Evolutionary conservation across 164 flowering plant species (phyloP), one percentile per base, ranked within the genome.

Genomic region (Vitis riparia): DNA sequence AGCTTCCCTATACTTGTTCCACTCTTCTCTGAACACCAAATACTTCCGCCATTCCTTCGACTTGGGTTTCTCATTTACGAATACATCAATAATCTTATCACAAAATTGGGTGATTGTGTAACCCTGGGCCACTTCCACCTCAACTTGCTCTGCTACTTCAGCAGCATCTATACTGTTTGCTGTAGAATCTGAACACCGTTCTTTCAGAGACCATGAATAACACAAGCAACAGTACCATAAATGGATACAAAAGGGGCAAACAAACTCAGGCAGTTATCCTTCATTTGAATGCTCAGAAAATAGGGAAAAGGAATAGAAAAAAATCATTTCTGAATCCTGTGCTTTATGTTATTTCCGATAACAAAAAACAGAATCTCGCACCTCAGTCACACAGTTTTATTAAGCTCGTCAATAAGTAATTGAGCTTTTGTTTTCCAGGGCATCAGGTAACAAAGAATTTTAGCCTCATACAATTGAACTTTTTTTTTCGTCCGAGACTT

Each of bases 11-110:
- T 94, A 92, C 74, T 86, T 92, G 15, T 78, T 85, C 97, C 98
- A 94, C 66, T 94, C 98, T 49, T 94, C 92, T 71, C 97, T 84
- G 65, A 89, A 87, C 66, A 87, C 83, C 86, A 94, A 76, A 49
- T 86, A 86, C 83, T 83, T 91, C 63, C 81, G 89, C 98, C 97
- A 94, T 30, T 94, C 94, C 73, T 82, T 92, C 2, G 86, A 59
- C 76, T 74, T 86, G 47, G 95, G 80, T 71, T 92, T 94, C 91
- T 92, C 97, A 73, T 80, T 86, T 80, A 91, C 17, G 71, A 94
- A 89, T 51, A 92, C 47, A 70, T 92, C 95, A 70, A 94, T 89
- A 27, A 92, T 84, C 82, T 91, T 91, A 76, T 94, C 97, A 72
- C 93, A 91, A 56, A 94, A 91, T 61, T 94, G 88, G 69, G 97